Evolutionary conservation across 1,284 basidiomycete genomes (phyloP), one percentile per base, ranked within the genome.

Genomic region (Singerocomus inundabilis): DNA sequence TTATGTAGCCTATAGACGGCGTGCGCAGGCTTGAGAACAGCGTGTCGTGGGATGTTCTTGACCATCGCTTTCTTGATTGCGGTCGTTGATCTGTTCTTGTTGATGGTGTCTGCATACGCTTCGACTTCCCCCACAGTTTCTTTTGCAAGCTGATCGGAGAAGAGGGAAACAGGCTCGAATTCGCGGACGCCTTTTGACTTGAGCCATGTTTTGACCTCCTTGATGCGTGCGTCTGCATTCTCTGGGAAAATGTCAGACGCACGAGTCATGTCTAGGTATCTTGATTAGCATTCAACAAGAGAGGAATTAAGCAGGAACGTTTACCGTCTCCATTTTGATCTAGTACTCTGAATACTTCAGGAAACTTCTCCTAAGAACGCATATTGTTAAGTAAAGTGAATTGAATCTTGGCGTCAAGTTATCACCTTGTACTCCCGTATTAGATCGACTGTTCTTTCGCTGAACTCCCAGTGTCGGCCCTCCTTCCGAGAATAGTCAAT

Each of bases 21-120:
- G 70, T 99, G 94, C 4, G 85, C 76, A 6, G 97, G 97, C 69
- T 98, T 98, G 53, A 99, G 80, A 2, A 99, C 84, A 1, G 93
- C 94, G 62, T 93, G 89, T n/a, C 94, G 83, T 6, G 96, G 96
- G 29, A 98, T 93, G 32, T 85, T 85, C 64, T 93, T 91, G 51
- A 99, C 88, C 26, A 92, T 84, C 3, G 88, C 91, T 56, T 91
- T 91, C 77, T 93, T 98, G 70, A 95, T 87, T 10, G 77, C 74
- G 1, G 77, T 71, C 1, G 74, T 63, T 1, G 80, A 77, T 64
- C 85, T 87, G 60, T 73, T 79, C 25, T 76, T 72, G 28, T 78
- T 84, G 57, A 91, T 79, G 16, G 68, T 67, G 59, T 93, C 84
- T 2, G 88, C 88, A 7, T 93, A 72, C 43, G 76, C 70, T 67